Base-by-base conservation (phyloP, 768 basidiomycete genomes). In the Tylopilus rubrobrunneus region DNA sequence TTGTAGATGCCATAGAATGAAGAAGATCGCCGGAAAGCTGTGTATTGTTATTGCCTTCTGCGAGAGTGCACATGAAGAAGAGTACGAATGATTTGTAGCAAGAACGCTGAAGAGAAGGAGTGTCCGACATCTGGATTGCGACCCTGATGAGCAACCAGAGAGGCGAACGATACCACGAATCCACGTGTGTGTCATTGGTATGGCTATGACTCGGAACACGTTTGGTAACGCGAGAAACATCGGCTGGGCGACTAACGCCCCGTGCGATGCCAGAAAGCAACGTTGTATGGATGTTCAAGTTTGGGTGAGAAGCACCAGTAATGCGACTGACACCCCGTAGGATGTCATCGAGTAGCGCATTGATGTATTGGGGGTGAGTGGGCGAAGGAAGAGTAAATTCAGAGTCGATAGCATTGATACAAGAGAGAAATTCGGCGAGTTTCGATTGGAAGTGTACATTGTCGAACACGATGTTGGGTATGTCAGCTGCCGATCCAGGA, bases 91-190 rank as follows among this genome's bases (percentile, higher is more conserved):
- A 31, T 31, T 31, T 31, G 31, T 8, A 31, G 7, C 5, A 31
- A 31, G 31, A 31, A 8, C 0, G 7, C 10, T 31, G 31, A 7
- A 31, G 31, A 5, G 31, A 31, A 31, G 31, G 31, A 5, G 2
- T 34, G 4, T 68, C 27, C 0, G 66, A 52, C 7, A 52, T 65
- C 36, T 74, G 72, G 14, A 73, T 46, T 14, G 60, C 48, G 1
- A 74, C 57, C 36, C 66, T 63, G 29, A 71, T 49, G 12, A 70
- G 40, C 27, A 71, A 63, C 73, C 72, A 74, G 17, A 72, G 51
- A 9, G 71, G 50, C 4, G 65, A 68, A 2, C 71, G 55, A 19
- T 19, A 19, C 19, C 19, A 19, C 19, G 19, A 19, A 19, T 19
- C 1, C 19, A 19, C 19, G 19, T 19, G 19, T 19, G 19, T 19